phyloP scores from a whole-genome alignment of 1,284 basidiomycete genomes.

The Apiotrichum gracile region DNA sequence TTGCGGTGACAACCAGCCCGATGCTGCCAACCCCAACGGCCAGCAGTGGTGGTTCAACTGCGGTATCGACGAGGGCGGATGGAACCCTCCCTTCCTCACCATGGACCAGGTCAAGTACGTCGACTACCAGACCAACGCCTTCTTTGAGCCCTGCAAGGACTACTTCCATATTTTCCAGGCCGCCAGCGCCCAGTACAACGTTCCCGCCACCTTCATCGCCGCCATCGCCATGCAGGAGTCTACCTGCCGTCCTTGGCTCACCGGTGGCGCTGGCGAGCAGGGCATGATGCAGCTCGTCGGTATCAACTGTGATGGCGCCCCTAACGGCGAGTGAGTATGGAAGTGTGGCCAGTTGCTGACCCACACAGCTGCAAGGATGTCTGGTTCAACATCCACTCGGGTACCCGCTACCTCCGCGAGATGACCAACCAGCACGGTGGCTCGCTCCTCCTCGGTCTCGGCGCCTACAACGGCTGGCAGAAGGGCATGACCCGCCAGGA shows the following conservation, averaged over 20 bases:
- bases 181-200: slow-evolving; percentile 48
- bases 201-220: slow-evolving; percentile 62
- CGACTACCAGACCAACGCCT: slow-evolving; percentile 54
- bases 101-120: slow-evolving; percentile 54
- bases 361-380: slow-evolving; percentile 26
- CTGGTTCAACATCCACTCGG: slow-evolving; percentile 56
- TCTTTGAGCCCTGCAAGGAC: slow-evolving; percentile 58
- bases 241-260: slow-evolving; percentile 60
- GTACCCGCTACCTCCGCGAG: slow-evolving; percentile 24
- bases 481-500: slow-evolving; percentile 57
- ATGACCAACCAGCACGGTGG: slow-evolving; percentile 50
- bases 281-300: slow-evolving; percentile 76
- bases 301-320: slow-evolving; percentile 68
- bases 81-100: slow-evolving; percentile 48
- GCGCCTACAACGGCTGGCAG: slow-evolving; percentile 74
- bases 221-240: slow-evolving; percentile 80
- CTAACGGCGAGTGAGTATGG: slow-evolving; percentile 45
- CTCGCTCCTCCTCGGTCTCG: slow-evolving; percentile 59
- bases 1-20: slow-evolving; percentile 33
- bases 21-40: slow-evolving; percentile 61
- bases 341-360: neutral
- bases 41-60: slow-evolving; percentile 71
- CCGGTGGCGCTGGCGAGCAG: slow-evolving; percentile 72
- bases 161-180: slow-evolving; percentile 61
- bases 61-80: slow-evolving; percentile 52